phyloP scores from a whole-genome alignment of 306 rosid genomes.

The Medicago ruthenica region DNA sequence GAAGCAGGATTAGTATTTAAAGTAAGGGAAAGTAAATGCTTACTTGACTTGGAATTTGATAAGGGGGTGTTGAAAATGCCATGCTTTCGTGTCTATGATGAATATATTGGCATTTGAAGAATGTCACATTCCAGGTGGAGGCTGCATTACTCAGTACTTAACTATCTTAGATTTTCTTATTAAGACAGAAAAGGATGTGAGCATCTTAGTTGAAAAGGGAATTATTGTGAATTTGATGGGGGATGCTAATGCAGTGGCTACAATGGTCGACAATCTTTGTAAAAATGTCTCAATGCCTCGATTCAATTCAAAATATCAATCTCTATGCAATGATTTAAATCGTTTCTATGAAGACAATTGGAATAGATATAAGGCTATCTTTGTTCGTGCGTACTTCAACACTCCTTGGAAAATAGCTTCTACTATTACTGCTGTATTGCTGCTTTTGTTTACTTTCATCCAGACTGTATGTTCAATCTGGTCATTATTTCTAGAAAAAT shows the following conservation, averaged over 20 bases:
- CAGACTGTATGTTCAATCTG: constrained; percentile 13
- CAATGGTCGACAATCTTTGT: background rate
- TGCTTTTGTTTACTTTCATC: constrained; percentile 39
- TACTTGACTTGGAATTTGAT: constrained; percentile 39
- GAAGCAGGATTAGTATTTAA: constrained; percentile 50
- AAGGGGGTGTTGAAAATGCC: constrained; percentile 48
- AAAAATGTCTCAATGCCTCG: background rate
- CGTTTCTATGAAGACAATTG: constrained; percentile 11
- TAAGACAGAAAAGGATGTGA: background rate
- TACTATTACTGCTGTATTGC: constrained; percentile 21
- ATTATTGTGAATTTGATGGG: constrained; percentile 24
- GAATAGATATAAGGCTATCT: constrained; percentile 25
- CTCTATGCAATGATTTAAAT: background rate
- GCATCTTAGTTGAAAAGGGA: background rate
- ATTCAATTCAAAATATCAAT: background rate
- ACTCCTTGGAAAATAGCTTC: constrained; percentile 46
- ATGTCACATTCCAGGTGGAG: background rate
- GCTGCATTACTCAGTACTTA: constrained; percentile 33
- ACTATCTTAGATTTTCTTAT: constrained; percentile 5
- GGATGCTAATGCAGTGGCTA: constrained; percentile 30
- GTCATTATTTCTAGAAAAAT: background rate
- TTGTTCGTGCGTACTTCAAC: constrained; percentile 41
- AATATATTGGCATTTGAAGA: constrained; percentile 48
- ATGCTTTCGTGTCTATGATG: background rate
- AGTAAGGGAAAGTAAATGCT: constrained; percentile 23